Evolutionary conservation across 2,329 filamentous ascomycete genomes (phyloP).

Genomic region (Penicillium sumatraense): DNA sequence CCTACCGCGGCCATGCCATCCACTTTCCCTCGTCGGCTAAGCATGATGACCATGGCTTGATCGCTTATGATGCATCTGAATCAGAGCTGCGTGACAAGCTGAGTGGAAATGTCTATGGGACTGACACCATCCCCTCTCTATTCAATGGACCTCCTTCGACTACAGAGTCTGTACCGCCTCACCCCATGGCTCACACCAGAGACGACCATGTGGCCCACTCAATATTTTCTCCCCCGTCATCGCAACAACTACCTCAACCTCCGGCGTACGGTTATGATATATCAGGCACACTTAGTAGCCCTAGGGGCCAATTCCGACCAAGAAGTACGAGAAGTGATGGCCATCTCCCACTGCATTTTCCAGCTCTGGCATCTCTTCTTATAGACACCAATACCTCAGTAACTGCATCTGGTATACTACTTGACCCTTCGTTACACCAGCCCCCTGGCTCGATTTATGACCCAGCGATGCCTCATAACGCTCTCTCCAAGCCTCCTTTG

Average conservation of each 20-base stretch:
- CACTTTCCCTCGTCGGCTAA: constrained; percentile 66
- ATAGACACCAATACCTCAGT: not conserved
- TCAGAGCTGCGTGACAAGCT: constrained; percentile 43
- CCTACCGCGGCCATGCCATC: constrained; percentile 78
- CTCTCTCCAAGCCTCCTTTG: not conserved
- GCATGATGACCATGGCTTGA: constrained; percentile 67
- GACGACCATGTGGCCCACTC: constrained; percentile 39
- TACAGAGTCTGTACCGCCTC: constrained; percentile 43
- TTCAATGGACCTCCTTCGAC: constrained; percentile 46
- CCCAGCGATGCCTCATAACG: not conserved
- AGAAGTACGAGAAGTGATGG: constrained; percentile 34
- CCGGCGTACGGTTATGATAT: constrained; percentile 44
- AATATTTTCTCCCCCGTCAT: constrained; percentile 32
- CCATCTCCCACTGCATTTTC: not conserved
- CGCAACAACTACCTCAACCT: constrained; percentile 41
- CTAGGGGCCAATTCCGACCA: constrained; percentile 39
- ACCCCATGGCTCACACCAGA: constrained; percentile 33
- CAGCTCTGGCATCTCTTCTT: not conserved
- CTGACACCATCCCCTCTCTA: constrained; percentile 25
- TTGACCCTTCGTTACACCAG: constrained; percentile 2
- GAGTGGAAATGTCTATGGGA: constrained; percentile 30
- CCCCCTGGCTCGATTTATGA: not conserved
- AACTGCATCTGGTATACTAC: not conserved
- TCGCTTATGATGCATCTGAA: constrained; percentile 62
- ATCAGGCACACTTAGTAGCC: constrained; percentile 33